Evolutionary conservation across 2,329 filamentous ascomycete species (phyloP), one percentile per base, ranked within the genome.

Genomic region (Pseudogymnoascus sp.): DNA sequence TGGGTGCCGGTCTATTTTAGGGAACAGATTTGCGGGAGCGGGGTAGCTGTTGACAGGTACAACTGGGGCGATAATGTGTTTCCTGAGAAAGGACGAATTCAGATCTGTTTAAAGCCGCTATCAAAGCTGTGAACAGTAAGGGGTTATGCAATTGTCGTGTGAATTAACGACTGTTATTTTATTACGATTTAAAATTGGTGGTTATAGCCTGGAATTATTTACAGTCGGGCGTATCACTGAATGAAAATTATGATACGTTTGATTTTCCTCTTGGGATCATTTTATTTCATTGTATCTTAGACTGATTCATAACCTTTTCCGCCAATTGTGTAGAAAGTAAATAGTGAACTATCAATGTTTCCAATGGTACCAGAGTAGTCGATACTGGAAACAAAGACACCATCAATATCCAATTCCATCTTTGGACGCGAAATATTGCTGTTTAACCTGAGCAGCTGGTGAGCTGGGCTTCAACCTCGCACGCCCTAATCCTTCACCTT

Each of bases 401-500:
- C 2, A 31, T 56, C 46, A 34, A 34, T 34, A 34, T 56, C 25
- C 46, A 56, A 56, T 56, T 34, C 46, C 46, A 16, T 31, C 10
- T 10, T 34, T 56, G 28, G 6, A 6, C 25, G 1, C 8, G 8
- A 28, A 2, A 4, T 23, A 18, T 31, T 31, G 8, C 14, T 53
- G 25, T 53, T 53, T 11, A 18, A 31, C 14, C 8, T 53, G n/a
- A 31, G 25, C 25, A 16, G 8, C 4, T 12, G 16, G 46, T 5
- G 44, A 34, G 46, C 46, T 34, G 4, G 8, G 18, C 23, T 40
- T 37, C 11, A 36, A 60, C 59, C 59, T 40, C 5, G 5, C 5
- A 14, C 14, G 18, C 23, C 37, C 59, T 40, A 60, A 37, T 18
- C 44, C n/a, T 62, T 62, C 14, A 65, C 18, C 16, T 62, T 64